Percentiles rank a stretch among this genome's conserved stretches.
These are phyloP conservation scores for Saccharomycopsis phalli DNA, from an alignment of 1,139 yeast species.

Conservation along the genomic window DNA sequence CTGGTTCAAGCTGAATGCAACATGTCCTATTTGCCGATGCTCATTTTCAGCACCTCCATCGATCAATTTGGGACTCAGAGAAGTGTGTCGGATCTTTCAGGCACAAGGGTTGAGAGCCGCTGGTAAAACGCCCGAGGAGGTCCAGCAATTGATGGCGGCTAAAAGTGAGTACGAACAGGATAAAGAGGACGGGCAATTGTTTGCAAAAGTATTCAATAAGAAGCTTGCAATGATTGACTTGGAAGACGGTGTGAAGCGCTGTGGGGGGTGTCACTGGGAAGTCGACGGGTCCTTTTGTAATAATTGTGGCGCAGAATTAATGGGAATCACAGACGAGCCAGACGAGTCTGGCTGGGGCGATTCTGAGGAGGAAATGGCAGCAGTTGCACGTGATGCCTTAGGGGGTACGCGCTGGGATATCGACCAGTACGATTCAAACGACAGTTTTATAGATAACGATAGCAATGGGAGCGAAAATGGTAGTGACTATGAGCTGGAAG, in stretches of 20 bases:
- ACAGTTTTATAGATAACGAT: not conserved
- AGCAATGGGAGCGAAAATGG: constrained; percentile 25
- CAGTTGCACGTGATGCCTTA: constrained; percentile 9
- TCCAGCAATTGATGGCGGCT: constrained; percentile 21
- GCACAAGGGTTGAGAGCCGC: not conserved
- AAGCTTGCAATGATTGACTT: constrained; percentile 47
- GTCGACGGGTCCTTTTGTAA: constrained; percentile 48
- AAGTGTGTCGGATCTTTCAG: not conserved
- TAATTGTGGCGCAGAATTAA: constrained; percentile 37
- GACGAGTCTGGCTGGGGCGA: constrained; percentile 18
- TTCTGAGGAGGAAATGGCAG: constrained; percentile 6
- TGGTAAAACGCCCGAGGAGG: not conserved
- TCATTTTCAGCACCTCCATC: not conserved
- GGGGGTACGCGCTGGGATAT: constrained; percentile 13
- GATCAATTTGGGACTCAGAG: constrained; percentile 1
- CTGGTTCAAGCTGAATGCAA: constrained; percentile 4
- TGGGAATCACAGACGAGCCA: not conserved
- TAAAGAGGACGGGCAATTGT: constrained; percentile 30
- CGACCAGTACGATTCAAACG: constrained; percentile 1
- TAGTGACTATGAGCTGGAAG: constrained; percentile 27
- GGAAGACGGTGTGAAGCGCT: constrained; percentile 72
- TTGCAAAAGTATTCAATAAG: constrained; percentile 40
- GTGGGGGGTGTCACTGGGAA: constrained; percentile 82
- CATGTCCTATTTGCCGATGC: constrained; percentile 6
- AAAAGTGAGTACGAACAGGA: constrained; percentile 34